Conservation (phyloP, 306 rosid species). For the Vicia faba region DNA sequence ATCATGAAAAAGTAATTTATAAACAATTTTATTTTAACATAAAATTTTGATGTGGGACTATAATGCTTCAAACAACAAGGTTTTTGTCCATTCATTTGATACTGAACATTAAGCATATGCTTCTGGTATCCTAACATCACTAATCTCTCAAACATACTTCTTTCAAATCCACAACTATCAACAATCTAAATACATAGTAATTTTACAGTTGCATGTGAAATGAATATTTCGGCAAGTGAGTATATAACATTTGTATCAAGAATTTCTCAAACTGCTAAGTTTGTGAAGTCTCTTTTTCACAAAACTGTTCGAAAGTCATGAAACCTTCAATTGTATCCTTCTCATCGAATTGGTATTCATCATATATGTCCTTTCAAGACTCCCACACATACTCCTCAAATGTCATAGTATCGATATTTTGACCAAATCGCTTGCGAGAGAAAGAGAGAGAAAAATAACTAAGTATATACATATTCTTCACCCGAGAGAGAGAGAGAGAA, state of each 20-base stretch:
- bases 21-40: too few relatives aligned
- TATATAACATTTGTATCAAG: conserved; percentile 34
- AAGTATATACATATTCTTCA: too few relatives aligned
- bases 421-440: neutral
- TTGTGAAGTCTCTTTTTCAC: conserved; percentile 30
- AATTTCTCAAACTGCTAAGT: neutral
- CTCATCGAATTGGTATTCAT: neutral
- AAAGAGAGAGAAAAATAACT: too few relatives aligned
- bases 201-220: conserved; percentile 31
- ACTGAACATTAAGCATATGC: conserved; percentile 48
- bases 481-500: too few relatives aligned
- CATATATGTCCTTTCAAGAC: neutral
- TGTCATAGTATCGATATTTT: neutral
- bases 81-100: too few relatives aligned
- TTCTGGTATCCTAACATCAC: conserved; percentile 36
- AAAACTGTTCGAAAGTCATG: conserved; percentile 25
- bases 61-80: too few relatives aligned
- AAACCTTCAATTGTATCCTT: neutral
- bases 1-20: too few relatives aligned
- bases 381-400: conserved; percentile 36
- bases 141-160: conserved; percentile 51
- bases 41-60: too few relatives aligned
- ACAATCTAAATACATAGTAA: conserved; percentile 40
- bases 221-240: conserved; percentile 51
- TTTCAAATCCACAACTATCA: conserved; percentile 43